A percentile compares a stretch with the other conserved stretches of the same genome.
phyloP scores from a whole-genome alignment of 1,284 basidiomycete genomes.

The Cutaneotrichosporon sp. region DNA sequence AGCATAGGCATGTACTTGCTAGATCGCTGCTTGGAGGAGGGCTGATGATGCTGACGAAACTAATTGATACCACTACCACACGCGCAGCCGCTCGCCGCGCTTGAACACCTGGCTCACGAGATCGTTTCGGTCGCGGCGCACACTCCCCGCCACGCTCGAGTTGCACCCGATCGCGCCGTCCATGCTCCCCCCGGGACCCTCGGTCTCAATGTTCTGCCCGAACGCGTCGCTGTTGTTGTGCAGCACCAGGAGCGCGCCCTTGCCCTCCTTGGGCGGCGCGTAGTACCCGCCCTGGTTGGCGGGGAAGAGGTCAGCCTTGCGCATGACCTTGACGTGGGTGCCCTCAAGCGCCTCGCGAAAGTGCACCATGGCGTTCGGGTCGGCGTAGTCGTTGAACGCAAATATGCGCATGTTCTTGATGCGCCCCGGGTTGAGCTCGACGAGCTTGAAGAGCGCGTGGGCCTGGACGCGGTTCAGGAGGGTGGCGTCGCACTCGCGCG shows the following conservation, averaged over 20 bases:
- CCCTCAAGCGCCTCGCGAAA: not conserved
- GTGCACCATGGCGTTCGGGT: not conserved
- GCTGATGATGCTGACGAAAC: not conserved
- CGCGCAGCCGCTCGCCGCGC: not conserved
- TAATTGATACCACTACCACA: not conserved
- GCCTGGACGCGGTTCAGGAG: constrained; percentile 26
- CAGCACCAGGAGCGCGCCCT: constrained; percentile 23
- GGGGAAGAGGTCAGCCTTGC: constrained; percentile 24
- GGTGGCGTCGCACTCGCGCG: constrained; percentile 17
- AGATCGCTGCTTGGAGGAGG: not conserved
- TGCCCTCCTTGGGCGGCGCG: not conserved
- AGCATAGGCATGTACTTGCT: not conserved
- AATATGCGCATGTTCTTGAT: constrained; percentile 8
- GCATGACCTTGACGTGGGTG: constrained; percentile 9
- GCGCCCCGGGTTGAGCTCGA: not conserved
- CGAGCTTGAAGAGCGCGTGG: constrained; percentile 3
- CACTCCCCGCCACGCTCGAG: constrained; percentile 22
- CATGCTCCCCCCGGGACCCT: constrained; percentile 22
- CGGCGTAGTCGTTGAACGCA: constrained; percentile 19
- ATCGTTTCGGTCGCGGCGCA: constrained; percentile 16
- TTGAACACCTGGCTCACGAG: constrained; percentile 2
- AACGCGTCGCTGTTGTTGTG: constrained; percentile 42
- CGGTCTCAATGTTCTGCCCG: constrained; percentile 39
- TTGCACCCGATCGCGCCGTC: constrained; percentile 31
- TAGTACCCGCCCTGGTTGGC: not conserved